Conservation (phyloP, 2,329 filamentous ascomycete species). For the Cryphonectria nitschkei region DNA sequence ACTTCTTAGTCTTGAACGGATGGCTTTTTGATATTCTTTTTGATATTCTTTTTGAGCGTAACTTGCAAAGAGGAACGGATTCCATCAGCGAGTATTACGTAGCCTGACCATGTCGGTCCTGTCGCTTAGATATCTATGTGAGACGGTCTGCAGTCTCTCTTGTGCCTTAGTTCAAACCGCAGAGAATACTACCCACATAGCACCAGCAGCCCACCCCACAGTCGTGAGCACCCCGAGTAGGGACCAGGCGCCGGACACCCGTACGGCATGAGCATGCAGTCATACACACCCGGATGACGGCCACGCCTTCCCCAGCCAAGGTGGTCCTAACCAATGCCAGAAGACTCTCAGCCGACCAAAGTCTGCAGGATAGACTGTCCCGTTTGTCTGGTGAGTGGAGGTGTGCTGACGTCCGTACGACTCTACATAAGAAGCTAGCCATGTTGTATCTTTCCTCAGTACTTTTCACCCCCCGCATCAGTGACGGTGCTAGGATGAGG, state of each 20-base stretch:
- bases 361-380: not conserved
- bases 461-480: not conserved
- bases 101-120: not conserved
- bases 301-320: not conserved
- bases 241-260: not conserved
- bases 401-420: not conserved
- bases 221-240: not conserved
- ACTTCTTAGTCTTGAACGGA: no score
- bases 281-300: not conserved
- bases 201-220: not conserved
- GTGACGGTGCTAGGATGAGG: not conserved
- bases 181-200: not conserved
- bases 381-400: not conserved
- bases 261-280: conserved; percentile 1
- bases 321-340: not conserved
- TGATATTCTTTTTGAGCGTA: no score
- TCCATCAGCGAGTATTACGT: not conserved
- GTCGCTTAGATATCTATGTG: not conserved
- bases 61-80: not conserved
- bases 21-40: no score
- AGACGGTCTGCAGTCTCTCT: not conserved
- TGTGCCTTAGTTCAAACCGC: not conserved
- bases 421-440: not conserved
- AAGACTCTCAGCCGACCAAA: not conserved
- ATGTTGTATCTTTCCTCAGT: not conserved